Percentiles rank a stretch among this genome's conserved stretches.
Conservation (phyloP, 2,329 filamentous ascomycete species). For the Fusarium sp. region DNA sequence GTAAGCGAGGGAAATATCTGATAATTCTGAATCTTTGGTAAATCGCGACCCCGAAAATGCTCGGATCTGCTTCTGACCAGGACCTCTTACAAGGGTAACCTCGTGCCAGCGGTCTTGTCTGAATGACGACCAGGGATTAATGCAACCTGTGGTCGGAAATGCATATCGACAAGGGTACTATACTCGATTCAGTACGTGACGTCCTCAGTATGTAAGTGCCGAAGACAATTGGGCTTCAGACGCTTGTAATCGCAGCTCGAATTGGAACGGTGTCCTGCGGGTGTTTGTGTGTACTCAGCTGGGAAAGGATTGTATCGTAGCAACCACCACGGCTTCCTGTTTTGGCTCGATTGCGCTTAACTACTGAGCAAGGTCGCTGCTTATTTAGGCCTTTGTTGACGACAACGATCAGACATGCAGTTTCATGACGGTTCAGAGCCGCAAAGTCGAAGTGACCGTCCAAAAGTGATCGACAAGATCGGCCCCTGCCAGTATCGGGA, state of each 20-base stretch:
- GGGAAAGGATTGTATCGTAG: conserved; percentile 6
- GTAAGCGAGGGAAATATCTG: neutral
- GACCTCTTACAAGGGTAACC: neutral
- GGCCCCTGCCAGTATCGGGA: conserved; percentile 40
- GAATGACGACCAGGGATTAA: neutral
- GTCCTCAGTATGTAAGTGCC: conserved; percentile 26
- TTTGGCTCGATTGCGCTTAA: conserved; percentile 2
- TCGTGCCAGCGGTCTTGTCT: neutral
- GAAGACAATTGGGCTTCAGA: conserved; percentile 8
- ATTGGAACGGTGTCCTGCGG: conserved; percentile 23
- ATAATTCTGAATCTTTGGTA: neutral
- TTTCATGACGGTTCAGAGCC: conserved; percentile 34
- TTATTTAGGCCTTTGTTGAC: conserved; percentile 4
- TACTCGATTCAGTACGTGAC: conserved; percentile 22
- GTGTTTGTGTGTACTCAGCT: conserved; percentile 22
- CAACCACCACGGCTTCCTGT: conserved; percentile 15
- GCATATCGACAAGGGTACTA: conserved; percentile 10
- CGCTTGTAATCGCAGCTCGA: conserved; percentile 26
- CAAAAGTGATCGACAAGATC: conserved; percentile 43
- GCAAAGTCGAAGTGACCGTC: conserved; percentile 19
- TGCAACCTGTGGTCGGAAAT: neutral
- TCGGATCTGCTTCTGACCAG: conserved; percentile 1
- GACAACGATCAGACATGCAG: conserved; percentile 2
- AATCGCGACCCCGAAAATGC: conserved; percentile 10
- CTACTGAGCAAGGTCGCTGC: neutral